Percentiles rank a stretch among this genome's conserved stretches.
These are phyloP conservation scores for Calonectria montana DNA, from an alignment of 2,329 filamentous ascomycete species.

Conservation along the genomic window DNA sequence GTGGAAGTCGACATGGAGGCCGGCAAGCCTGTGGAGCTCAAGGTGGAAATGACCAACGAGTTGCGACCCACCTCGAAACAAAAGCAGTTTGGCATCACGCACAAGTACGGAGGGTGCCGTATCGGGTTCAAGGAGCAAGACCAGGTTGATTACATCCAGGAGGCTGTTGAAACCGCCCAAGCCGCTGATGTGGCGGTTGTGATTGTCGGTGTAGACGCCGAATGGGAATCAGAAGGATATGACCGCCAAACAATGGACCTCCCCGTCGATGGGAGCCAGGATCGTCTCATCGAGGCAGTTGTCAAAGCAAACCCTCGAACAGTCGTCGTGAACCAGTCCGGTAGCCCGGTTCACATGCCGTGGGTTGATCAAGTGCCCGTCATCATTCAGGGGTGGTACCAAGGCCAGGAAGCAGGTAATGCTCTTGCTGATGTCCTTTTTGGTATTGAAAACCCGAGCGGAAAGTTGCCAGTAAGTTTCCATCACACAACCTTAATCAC, in stretches of 20 bases:
- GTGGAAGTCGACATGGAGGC: conserved; percentile 70
- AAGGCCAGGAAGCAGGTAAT: conserved; percentile 77
- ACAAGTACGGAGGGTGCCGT: conserved; percentile 77
- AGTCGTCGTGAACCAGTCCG: conserved; percentile 69
- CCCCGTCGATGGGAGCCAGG: conserved; percentile 65
- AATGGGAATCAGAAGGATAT: conserved; percentile 82
- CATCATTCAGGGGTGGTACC: conserved; percentile 66
- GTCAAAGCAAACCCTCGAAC: conserved; percentile 72
- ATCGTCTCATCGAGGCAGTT: conserved; percentile 72
- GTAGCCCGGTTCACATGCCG: conserved; percentile 65
- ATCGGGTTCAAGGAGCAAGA: conserved; percentile 78
- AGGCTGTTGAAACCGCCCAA: conserved; percentile 72
- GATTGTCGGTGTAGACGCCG: conserved; percentile 76
- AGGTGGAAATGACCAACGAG: conserved; percentile 64
- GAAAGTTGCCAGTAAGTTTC: conserved; percentile 70
- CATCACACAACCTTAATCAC: background rate
- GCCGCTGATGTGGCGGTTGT: conserved; percentile 75
- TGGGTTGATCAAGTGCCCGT: conserved; percentile 74
- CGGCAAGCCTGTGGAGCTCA: conserved; percentile 68
- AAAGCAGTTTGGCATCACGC: conserved; percentile 65
- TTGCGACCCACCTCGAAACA: conserved; percentile 72
- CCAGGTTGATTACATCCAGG: conserved; percentile 69
- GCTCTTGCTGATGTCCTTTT: conserved; percentile 76
- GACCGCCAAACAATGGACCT: conserved; percentile 79
- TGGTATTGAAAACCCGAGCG: conserved; percentile 74